These are phyloP conservation scores for Venturia nashicola DNA, from an alignment of 2,329 filamentous ascomycete species.

Conservation along the genomic window DNA sequence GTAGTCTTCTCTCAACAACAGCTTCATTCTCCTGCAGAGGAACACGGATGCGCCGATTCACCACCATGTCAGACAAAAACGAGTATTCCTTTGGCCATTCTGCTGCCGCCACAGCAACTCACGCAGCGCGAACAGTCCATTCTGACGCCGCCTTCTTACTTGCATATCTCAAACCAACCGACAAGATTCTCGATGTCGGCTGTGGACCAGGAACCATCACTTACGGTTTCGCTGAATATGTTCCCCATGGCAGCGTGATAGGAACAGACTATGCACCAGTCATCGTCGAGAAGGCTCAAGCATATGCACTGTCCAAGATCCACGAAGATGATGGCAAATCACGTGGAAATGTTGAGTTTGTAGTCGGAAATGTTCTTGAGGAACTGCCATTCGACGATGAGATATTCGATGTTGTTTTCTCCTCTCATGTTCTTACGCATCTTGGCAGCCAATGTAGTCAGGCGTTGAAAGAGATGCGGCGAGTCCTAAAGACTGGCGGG, in stretches of 20 bases:
- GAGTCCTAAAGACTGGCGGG: slow-evolving; percentile 40
- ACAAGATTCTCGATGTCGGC: slow-evolving; percentile 33
- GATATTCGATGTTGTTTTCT: slow-evolving; percentile 47
- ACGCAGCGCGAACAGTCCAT: slow-evolving; percentile 4
- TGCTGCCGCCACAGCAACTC: neutral
- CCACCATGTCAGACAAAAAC: neutral
- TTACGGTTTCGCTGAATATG: slow-evolving; percentile 28
- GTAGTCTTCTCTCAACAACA: no score
- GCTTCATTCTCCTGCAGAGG: no score
- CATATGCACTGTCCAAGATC: slow-evolving; percentile 5
- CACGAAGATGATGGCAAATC: slow-evolving; percentile 7
- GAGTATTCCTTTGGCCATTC: slow-evolving; percentile 6
- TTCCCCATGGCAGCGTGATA: slow-evolving; percentile 32
- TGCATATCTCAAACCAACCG: slow-evolving; percentile 4
- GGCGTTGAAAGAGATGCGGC: slow-evolving; percentile 41
- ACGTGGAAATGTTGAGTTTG: slow-evolving; percentile 26
- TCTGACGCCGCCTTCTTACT: slow-evolving; percentile 7
- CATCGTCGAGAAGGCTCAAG: slow-evolving; percentile 29
- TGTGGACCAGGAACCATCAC: slow-evolving; percentile 38
- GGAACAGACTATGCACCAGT: slow-evolving; percentile 32
- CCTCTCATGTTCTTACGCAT: slow-evolving; percentile 47
- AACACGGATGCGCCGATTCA: neutral
- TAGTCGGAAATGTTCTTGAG: slow-evolving; percentile 28
- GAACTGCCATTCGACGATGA: slow-evolving; percentile 31
- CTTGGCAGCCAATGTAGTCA: slow-evolving; percentile 36